Percentiles rank a stretch among this genome's conserved stretches.
phyloP scores from a whole-genome alignment of 768 basidiomycete genomes.

The Agrocybe pediades region DNA sequence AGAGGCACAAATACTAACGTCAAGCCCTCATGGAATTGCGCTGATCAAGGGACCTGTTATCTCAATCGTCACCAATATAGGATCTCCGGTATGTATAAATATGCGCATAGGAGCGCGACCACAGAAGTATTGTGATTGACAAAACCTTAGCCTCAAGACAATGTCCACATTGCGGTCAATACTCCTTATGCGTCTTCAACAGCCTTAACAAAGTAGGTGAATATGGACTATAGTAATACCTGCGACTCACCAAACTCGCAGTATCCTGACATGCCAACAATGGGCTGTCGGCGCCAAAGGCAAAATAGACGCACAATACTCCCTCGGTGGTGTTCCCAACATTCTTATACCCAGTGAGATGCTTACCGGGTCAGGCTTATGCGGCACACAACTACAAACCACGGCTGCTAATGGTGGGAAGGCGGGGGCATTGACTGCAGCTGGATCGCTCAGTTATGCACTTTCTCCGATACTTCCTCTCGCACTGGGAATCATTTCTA shows the following conservation, averaged over 20 bases:
- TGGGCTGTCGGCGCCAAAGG: slow-evolving; percentile 70
- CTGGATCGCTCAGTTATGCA: slow-evolving; percentile 1
- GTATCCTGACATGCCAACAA: slow-evolving; percentile 66
- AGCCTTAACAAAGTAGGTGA: slow-evolving; percentile 57
- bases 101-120: neutral
- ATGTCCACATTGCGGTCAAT: slow-evolving; percentile 54
- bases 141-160: slow-evolving; percentile 48
- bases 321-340: slow-evolving; percentile 59
- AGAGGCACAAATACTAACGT: slow-evolving; percentile 51
- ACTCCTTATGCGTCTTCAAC: slow-evolving; percentile 52
- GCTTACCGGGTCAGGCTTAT: slow-evolving; percentile 40
- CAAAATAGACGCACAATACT: slow-evolving; percentile 62
- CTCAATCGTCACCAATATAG: slow-evolving; percentile 69
- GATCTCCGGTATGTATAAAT: slow-evolving; percentile 67
- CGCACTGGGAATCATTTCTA: slow-evolving; percentile 3
- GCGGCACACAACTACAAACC: slow-evolving; percentile 26
- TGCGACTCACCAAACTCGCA: slow-evolving; percentile 22
- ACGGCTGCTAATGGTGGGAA: slow-evolving; percentile 23
- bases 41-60: slow-evolving; percentile 67
- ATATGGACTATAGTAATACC: neutral
- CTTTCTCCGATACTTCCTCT: slow-evolving; percentile 3
- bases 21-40: slow-evolving; percentile 53
- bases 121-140: neutral
- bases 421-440: slow-evolving; percentile 17
- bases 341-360: slow-evolving; percentile 49